These are phyloP conservation scores for Chloromonas sp. DNA, from an alignment of 163 green algal genomes.

Conservation along the genomic window DNA sequence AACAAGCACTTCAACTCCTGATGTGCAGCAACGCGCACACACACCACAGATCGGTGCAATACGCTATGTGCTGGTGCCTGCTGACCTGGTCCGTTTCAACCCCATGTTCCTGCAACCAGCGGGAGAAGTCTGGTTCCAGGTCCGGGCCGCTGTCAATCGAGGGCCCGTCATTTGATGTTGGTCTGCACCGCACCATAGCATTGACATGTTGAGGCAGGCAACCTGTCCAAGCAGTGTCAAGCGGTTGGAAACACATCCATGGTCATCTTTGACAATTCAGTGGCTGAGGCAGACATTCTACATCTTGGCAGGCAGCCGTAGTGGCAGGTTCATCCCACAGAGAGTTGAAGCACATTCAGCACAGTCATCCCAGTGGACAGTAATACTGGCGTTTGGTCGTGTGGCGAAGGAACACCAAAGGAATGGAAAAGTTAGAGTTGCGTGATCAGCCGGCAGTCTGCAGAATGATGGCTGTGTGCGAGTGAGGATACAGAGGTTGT, in stretches of 20 bases:
- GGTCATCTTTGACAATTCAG: neutral
- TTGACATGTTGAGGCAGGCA: neutral
- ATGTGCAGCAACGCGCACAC: neutral
- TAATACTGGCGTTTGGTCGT: no score
- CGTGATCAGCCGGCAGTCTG: no score
- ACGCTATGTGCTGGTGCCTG: no score
- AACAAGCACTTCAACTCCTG: no score
- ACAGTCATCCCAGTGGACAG: no score
- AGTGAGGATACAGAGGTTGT: no score
- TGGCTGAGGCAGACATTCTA: neutral
- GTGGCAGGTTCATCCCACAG: no score
- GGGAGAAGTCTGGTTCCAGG: conserved; percentile 12
- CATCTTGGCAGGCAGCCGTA: no score
- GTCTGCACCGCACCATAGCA: neutral
- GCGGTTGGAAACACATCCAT: neutral
- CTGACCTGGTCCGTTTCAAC: conserved; percentile 9
- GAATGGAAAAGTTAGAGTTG: no score
- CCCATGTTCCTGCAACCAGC: conserved; percentile 3
- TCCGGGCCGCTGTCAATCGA: neutral
- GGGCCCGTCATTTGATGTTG: neutral
- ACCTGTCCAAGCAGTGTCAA: neutral
- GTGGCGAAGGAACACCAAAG: no score
- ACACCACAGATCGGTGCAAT: neutral
- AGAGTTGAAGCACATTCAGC: no score
- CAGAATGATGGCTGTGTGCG: no score